These are phyloP conservation scores for Alternaria longipes DNA, from an alignment of 2,329 filamentous ascomycete genomes.

Conservation along the genomic window DNA sequence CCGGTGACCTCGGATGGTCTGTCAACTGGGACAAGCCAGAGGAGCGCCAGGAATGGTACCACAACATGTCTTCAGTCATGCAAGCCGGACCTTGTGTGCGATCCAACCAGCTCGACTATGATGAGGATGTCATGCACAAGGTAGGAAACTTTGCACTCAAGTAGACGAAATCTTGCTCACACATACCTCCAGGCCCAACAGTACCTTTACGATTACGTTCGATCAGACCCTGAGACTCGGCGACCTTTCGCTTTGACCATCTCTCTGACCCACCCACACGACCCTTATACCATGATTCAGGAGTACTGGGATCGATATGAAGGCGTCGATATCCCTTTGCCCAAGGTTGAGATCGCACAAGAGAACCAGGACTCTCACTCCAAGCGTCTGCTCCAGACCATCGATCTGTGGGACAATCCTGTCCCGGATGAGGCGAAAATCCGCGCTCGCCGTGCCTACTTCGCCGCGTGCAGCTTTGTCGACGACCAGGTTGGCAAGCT, in stretches of 20 bases:
- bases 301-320: constrained; percentile 96
- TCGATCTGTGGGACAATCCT: constrained; percentile 84
- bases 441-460: constrained; percentile 86
- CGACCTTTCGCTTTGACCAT: constrained; percentile 86
- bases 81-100: constrained; percentile 88
- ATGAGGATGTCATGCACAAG: constrained; percentile 95
- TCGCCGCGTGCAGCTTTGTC: constrained; percentile 91
- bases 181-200: constrained; percentile 69
- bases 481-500: constrained; percentile 91
- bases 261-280: constrained; percentile 92
- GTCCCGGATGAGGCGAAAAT: constrained; percentile 88
- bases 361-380: constrained; percentile 88
- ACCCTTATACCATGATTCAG: constrained; percentile 92
- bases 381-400: constrained; percentile 84
- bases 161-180: constrained; percentile 13
- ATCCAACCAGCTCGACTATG: constrained; percentile 95
- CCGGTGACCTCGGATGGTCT: constrained; percentile 91
- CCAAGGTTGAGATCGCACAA: constrained; percentile 78
- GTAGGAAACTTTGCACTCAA: constrained; percentile 27
- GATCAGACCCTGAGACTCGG: constrained; percentile 75
- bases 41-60: constrained; percentile 86
- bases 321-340: constrained; percentile 84
- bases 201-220: constrained; percentile 89
- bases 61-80: constrained; percentile 92
- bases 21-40: constrained; percentile 95